phyloP scores from a whole-genome alignment of 2,329 filamentous ascomycete genomes.

The Lojkania enalia region DNA sequence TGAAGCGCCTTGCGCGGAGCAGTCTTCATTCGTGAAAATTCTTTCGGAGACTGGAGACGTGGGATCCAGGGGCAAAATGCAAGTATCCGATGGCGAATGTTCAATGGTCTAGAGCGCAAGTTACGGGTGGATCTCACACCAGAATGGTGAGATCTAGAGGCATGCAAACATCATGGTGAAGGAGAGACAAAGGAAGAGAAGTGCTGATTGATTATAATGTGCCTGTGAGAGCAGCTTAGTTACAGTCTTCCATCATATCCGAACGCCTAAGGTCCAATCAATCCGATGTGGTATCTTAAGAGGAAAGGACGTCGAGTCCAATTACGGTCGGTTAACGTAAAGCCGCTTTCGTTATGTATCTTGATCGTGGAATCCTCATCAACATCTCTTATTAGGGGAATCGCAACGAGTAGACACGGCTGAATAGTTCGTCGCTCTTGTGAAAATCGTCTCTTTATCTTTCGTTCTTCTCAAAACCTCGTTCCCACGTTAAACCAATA shows the following conservation, averaged over 20 bases:
- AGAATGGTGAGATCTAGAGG: not conserved
- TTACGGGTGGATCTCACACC: not conserved
- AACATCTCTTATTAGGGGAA: not conserved
- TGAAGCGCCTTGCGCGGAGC: constrained; percentile 7
- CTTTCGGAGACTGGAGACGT: not conserved
- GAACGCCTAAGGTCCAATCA: constrained; percentile 14
- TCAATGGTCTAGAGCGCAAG: constrained; percentile 1
- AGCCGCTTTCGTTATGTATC: constrained; percentile 6
- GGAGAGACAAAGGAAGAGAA: not conserved
- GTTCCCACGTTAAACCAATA: not conserved
- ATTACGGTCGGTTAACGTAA: constrained; percentile 5
- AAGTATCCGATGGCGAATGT: not conserved
- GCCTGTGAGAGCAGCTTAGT: constrained; percentile 11
- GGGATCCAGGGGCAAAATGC: not conserved
- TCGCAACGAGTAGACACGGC: not conserved
- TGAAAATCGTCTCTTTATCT: constrained; percentile 2
- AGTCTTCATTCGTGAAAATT: constrained; percentile 1
- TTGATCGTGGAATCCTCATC: not conserved
- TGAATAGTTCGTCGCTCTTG: not conserved
- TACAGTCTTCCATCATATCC: constrained; percentile 9
- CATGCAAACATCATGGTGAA: not conserved
- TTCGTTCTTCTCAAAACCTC: constrained; percentile 10
- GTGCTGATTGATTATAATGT: constrained; percentile 7
- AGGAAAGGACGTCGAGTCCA: constrained; percentile 14
- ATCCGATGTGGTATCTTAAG: constrained; percentile 12